Percentiles rank a stretch among this genome's conserved stretches.
phyloP scores from a whole-genome alignment of 768 basidiomycete species.

The Dentipellis sp. region DNA sequence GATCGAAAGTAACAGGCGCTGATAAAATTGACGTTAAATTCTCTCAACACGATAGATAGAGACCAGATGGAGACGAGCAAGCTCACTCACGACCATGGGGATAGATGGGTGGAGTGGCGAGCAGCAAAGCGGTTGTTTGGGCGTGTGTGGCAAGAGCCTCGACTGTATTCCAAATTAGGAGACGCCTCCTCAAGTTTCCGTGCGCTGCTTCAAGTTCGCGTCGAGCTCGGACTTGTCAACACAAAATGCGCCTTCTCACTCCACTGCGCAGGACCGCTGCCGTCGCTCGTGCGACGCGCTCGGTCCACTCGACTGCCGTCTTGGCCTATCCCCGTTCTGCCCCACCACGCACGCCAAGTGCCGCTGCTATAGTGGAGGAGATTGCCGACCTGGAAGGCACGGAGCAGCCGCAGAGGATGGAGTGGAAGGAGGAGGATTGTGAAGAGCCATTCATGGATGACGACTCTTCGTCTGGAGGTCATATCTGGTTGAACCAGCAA shows the following conservation, averaged over 20 bases:
- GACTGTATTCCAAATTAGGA: not conserved
- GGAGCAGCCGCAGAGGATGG: not conserved
- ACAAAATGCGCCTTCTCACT: not conserved
- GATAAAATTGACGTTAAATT: constrained; percentile 11
- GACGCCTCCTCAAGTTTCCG: too few relatives aligned
- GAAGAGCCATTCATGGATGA: constrained; percentile 37
- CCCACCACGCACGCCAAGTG: not conserved
- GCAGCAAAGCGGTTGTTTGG: constrained; percentile 11
- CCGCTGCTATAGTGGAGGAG: constrained; percentile 14
- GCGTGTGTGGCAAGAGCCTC: constrained; percentile 3
- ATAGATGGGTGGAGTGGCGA: not conserved
- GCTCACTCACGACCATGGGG: constrained; percentile 41
- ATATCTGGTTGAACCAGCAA: constrained; percentile 66
- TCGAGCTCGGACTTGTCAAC: not conserved
- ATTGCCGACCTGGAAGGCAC: constrained; percentile 10
- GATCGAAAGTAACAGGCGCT: constrained; percentile 60
- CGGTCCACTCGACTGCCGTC: constrained; percentile 19
- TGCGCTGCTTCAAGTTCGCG: constrained; percentile 1
- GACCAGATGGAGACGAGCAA: not conserved
- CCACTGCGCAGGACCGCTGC: not conserved
- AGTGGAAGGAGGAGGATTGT: constrained; percentile 16
- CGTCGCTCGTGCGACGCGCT: constrained; percentile 6
- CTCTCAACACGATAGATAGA: not conserved
- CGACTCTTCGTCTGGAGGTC: constrained; percentile 63
- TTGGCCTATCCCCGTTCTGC: not conserved